Conservation (phyloP, 257 asterid species). For the Hygrophila difformis region DNA sequence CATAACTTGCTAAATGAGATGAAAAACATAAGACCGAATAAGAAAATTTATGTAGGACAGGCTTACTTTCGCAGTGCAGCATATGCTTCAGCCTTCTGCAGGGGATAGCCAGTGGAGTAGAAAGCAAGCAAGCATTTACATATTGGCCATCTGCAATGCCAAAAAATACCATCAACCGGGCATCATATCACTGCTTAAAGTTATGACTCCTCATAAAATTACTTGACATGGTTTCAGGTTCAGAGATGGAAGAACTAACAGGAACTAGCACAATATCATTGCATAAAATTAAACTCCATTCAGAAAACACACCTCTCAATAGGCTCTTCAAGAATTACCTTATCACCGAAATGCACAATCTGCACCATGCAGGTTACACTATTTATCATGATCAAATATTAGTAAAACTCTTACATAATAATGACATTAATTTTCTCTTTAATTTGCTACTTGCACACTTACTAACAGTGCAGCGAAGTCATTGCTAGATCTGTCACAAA, state of each 20-base stretch:
- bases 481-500: not conserved
- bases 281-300: not conserved
- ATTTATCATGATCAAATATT: not conserved
- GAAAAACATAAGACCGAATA: not conserved
- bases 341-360: conserved; percentile 87
- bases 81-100: conserved; percentile 90
- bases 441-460: not conserved
- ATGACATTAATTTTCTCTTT: no score
- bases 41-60: conserved; percentile 6
- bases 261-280: not conserved
- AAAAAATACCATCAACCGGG: conserved; percentile 7
- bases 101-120: conserved; percentile 77
- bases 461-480: not conserved
- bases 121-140: conserved; percentile 91
- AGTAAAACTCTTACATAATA: no score
- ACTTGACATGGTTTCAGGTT: not conserved
- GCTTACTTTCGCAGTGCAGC: conserved; percentile 84
- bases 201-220: not conserved
- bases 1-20: no score
- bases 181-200: conserved; percentile 8
- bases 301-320: conserved; percentile 58
- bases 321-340: conserved; percentile 79
- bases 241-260: not conserved
- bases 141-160: conserved; percentile 79
- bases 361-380: conserved; percentile 21